These are phyloP conservation scores for Trematosphaeria pertusa DNA, from an alignment of 2,329 filamentous ascomycete genomes.

Conservation along the genomic window DNA sequence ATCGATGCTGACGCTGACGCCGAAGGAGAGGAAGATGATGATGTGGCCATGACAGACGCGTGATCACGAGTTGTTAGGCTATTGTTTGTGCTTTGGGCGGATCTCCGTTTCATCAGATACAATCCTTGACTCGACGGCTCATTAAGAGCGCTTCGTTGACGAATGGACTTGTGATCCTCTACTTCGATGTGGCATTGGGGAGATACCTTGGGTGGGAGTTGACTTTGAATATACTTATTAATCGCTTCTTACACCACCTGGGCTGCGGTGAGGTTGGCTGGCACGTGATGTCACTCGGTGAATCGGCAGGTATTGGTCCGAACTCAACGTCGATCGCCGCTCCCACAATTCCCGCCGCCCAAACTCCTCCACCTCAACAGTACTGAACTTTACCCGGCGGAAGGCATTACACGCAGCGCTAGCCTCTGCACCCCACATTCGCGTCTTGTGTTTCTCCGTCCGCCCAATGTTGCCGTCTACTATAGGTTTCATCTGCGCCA, in stretches of 20 bases:
- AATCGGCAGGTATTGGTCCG: conserved; percentile 9
- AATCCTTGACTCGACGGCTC: background rate
- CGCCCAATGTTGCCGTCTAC: no score
- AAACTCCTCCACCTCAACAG: conserved; percentile 5
- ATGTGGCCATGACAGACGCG: conserved; percentile 35
- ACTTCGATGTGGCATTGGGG: conserved; percentile 19
- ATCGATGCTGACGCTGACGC: conserved; percentile 30
- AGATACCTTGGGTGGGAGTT: conserved; percentile 32
- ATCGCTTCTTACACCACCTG: background rate
- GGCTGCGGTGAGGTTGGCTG: background rate
- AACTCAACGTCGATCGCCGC: conserved; percentile 3
- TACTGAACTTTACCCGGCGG: conserved; percentile 25
- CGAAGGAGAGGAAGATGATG: conserved; percentile 37
- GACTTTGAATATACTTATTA: conserved; percentile 12
- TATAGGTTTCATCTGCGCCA: conserved; percentile 20
- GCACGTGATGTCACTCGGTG: background rate
- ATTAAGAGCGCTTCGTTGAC: conserved; percentile 2
- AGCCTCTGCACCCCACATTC: conserved; percentile 17
- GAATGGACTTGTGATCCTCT: conserved; percentile 1
- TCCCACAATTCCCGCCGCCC: background rate
- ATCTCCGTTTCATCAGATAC: no score
- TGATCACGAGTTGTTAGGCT: conserved; percentile 14
- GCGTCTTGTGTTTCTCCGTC: conserved; percentile 9
- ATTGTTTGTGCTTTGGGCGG: no score
- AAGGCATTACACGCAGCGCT: conserved; percentile 6